Percentiles rank a stretch among this genome's conserved stretches.
These are phyloP conservation scores for Fusarium oxysporum DNA, from an alignment of 2,329 filamentous ascomycete genomes.

Conservation along the genomic window DNA sequence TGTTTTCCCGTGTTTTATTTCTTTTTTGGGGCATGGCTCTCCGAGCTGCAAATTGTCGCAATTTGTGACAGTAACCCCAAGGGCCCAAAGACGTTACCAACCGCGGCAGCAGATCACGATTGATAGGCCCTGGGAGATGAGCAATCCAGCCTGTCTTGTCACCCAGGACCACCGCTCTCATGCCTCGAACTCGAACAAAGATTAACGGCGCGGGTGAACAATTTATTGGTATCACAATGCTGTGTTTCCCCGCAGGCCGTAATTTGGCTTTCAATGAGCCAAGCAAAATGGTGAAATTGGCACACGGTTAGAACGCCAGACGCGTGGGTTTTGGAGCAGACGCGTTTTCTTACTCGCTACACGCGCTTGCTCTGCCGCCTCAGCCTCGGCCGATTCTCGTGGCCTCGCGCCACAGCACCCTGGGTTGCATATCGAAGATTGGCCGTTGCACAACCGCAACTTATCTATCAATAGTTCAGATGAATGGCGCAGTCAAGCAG, in stretches of 20 bases:
- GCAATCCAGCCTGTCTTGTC: constrained; percentile 34
- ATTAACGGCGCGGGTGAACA: constrained; percentile 18
- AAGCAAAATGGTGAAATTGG: constrained; percentile 25
- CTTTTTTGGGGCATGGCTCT: constrained; percentile 31
- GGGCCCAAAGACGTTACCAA: constrained; percentile 4
- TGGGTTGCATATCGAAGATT: not conserved
- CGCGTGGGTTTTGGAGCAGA: constrained; percentile 20
- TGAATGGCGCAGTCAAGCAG: constrained; percentile 5
- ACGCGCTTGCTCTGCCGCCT: constrained; percentile 26
- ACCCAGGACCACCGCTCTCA: constrained; percentile 25
- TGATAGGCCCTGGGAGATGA: constrained; percentile 32
- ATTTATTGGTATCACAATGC: constrained; percentile 19
- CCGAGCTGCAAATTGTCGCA: constrained; percentile 34
- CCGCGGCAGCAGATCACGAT: constrained; percentile 11
- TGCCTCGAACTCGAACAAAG: constrained; percentile 11
- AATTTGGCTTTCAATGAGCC: constrained; percentile 16
- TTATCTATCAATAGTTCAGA: constrained; percentile 16
- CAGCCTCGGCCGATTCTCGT: constrained; percentile 21
- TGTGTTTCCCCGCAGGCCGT: constrained; percentile 7
- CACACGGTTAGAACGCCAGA: constrained; percentile 3
- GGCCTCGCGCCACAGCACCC: constrained; percentile 31
- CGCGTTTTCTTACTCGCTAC: constrained; percentile 26
- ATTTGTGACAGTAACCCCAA: constrained; percentile 18
- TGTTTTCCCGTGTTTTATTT: constrained; percentile 26
- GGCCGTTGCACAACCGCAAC: not conserved